phyloP scores from a whole-genome alignment of 768 basidiomycete genomes.

The Austroboletus festivus region DNA sequence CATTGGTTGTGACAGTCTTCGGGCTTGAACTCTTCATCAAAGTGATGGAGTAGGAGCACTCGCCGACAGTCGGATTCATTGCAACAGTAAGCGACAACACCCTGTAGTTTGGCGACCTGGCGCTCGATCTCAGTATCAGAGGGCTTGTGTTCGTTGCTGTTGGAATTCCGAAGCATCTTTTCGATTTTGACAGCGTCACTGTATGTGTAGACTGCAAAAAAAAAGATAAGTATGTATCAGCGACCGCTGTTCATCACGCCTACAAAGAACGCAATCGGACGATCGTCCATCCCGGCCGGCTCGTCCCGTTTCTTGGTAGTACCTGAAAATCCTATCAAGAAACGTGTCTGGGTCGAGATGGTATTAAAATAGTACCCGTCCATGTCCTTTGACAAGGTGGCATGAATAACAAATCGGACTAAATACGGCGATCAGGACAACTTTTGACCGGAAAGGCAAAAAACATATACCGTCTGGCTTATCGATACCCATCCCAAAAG shows the following conservation, averaged over 20 bases:
- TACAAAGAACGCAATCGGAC: conserved; percentile 87
- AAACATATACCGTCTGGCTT: conserved; percentile 63
- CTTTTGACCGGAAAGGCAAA: not conserved
- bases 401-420: conserved; percentile 94
- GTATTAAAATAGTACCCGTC: conserved; percentile 65
- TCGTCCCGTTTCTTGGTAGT: conserved; percentile 95
- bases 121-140: conserved; percentile 57
- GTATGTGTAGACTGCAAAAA: conserved; percentile 59
- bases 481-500: conserved; percentile 98
- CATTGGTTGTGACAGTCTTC: conserved; percentile 66
- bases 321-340: conserved; percentile 40
- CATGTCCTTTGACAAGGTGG: conserved; percentile 75
- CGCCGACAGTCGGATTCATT: conserved; percentile 87
- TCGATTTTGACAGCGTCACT: conserved; percentile 54
- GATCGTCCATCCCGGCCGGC: conserved; percentile 88
- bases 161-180: conserved; percentile 58
- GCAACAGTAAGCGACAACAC: conserved; percentile 75
- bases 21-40: conserved; percentile 76
- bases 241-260: conserved; percentile 23
- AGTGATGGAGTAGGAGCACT: conserved; percentile 82
- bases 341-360: not conserved
- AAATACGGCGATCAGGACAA: conserved; percentile 5
- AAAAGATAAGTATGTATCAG: not conserved
- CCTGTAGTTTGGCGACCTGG: conserved; percentile 59
- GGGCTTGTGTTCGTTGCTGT: conserved; percentile 32